phyloP scores from a whole-genome alignment of 2,329 filamentous ascomycete genomes.

The Fusarium bulbicola region DNA sequence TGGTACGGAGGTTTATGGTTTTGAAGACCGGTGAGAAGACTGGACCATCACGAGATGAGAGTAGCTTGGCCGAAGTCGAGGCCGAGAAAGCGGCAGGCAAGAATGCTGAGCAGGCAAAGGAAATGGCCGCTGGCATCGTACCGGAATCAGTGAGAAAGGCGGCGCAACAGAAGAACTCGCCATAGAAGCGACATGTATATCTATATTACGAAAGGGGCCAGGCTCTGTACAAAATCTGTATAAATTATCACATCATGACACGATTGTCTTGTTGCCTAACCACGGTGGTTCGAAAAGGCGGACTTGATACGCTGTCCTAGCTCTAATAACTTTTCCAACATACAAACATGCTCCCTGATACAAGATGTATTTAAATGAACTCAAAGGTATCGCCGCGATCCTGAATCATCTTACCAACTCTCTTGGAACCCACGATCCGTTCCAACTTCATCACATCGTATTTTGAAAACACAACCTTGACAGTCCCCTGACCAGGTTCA shows the following conservation, averaged over 20 bases:
- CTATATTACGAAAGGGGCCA: conserved; percentile 26
- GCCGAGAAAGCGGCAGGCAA: conserved; percentile 35
- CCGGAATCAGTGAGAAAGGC: conserved; percentile 40
- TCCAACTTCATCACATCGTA: conserved; percentile 92
- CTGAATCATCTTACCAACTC: conserved; percentile 83
- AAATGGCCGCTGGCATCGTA: conserved; percentile 45
- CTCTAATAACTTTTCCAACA: conserved; percentile 5
- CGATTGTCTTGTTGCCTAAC: conserved; percentile 16
- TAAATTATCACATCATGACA: conserved; percentile 41
- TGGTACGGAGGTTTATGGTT: conserved; percentile 59
- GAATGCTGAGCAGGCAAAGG: conserved; percentile 46
- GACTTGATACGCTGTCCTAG: not conserved
- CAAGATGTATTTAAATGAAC: conserved; percentile 71
- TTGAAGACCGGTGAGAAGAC: conserved; percentile 29
- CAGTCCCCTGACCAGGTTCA: conserved; percentile 67
- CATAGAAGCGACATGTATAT: conserved; percentile 35
- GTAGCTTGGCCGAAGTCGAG: conserved; percentile 20
- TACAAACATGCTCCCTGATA: not conserved
- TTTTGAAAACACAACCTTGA: conserved; percentile 78
- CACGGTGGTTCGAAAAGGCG: conserved; percentile 1
- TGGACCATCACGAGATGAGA: conserved; percentile 18
- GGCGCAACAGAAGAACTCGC: conserved; percentile 30
- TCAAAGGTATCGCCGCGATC: conserved; percentile 93
- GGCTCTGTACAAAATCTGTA: conserved; percentile 45
- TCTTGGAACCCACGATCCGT: conserved; percentile 82